Base-by-base conservation (phyloP, 805 yeast genomes). In the Metschnikowia dekortorum region DNA sequence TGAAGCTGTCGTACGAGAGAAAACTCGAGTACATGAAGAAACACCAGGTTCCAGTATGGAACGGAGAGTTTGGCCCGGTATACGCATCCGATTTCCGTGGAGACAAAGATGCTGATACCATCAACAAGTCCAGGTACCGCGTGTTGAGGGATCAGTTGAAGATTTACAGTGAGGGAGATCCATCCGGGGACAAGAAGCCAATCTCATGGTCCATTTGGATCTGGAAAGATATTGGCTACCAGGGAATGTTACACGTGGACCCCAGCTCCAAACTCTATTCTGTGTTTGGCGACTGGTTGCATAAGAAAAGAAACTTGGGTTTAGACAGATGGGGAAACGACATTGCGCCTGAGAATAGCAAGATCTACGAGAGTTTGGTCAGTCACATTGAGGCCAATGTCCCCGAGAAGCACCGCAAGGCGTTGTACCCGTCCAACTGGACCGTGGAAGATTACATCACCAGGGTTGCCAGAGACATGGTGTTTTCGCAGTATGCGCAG, bases 51-150 rank as follows among this genome's bases (percentile, higher is more conserved):
- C 80, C 82, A 2, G 79, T 77, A 16, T 78, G 82, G 82, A 75
- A 76, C 59, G 81, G 81, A 31, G 79, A 78, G 60, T 75, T 77
- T 59, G 80, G 82, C 32, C 80, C 81, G 8, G 79, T 78, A 34
- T 75, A 75, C 57, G 73, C 78, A 14, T 66, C 76, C 10, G 61
- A 68, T 29, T 65, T 61, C 28, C 64, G 81, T 48, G 79, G 79
- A 18, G 79, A 75, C 55, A 46, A 51, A 1, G 63, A 74, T 48
- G 63, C 67, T 6, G 76, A 67, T 9, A 56, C 55, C 29, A 71
- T 67, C 44, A 78, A 78, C 57, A 53, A 47, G 13, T 62, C 69
- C 10, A 68, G 82, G 36, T 75, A 73, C 59, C 55, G 66, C 22
- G 70, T 76, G 30, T 67, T 78, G 56, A 68, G 69, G 49, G 79